These are phyloP conservation scores for Geranium brycei DNA, from an alignment of 345 rosid genomes.

Conservation along the genomic window DNA sequence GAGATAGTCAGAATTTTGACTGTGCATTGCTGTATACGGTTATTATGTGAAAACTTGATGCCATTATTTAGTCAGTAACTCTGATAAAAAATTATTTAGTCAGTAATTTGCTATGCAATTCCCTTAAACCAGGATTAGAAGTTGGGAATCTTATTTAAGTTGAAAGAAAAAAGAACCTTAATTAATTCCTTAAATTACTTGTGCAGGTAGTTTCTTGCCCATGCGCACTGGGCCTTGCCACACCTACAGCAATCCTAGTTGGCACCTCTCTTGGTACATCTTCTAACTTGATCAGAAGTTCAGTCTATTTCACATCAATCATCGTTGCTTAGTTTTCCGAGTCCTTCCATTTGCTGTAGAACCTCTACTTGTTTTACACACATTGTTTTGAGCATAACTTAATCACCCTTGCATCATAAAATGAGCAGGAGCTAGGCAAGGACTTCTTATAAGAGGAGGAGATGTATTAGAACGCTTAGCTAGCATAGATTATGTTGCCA, in stretches of 20 bases:
- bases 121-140: background rate
- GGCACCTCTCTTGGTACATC: constrained; percentile 88
- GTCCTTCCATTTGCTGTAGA: background rate
- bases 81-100: no score
- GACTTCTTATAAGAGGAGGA: constrained; percentile 94
- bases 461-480: constrained; percentile 91
- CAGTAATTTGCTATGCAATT: background rate
- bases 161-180: background rate
- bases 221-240: constrained; percentile 93
- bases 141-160: background rate
- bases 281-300: no score
- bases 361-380: constrained; percentile 1
- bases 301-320: no score
- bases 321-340: background rate
- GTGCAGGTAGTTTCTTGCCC: constrained; percentile 95
- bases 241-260: constrained; percentile 91
- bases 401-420: constrained; percentile 12
- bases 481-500: constrained; percentile 55
- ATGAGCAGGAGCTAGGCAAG: constrained; percentile 80
- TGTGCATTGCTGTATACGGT: no score
- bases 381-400: constrained; percentile 1
- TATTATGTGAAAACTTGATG: no score
- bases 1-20: background rate
- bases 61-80: no score
- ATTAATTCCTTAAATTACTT: background rate